Evolutionary conservation across 305 asterid species (phyloP), one percentile per base, ranked within the genome.

Genomic region (Fraxinus xanthoxyloides): DNA sequence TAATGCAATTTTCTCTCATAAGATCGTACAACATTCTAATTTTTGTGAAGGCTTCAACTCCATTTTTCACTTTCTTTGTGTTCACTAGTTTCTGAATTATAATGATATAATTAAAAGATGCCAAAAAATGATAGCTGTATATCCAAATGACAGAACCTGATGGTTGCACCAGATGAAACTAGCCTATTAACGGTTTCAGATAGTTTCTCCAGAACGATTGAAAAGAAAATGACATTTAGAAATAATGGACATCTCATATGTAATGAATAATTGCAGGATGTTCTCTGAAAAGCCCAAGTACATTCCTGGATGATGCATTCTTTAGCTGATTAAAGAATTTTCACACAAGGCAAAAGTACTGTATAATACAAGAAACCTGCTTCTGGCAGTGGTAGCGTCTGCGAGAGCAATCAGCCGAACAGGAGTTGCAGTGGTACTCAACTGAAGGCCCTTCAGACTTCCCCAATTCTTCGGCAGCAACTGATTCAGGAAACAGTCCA

Each of bases 311-410:
- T 59, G 30, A 21, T 59, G 30, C 10, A 59, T 59, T 21, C 69
- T 59, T 59, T 21, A 59, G 69, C 30, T 59, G 69, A 59, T 12
- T 67, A 28, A 26, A 67, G 21, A 67, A 0, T 4, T 67, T 67
- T 30, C 35, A 67, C 36, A 67, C 38, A 74, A 67, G 32, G 67
- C 21, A 83, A 51, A 77, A 78, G 65, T 43, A 82, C 59, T 51
- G 51, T 54, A 74, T 65, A 82, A 63, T 79, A 86, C 34, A 89
- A 81, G 72, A 85, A 78, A 96, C 98, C 99, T 96, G 98, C 87
- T 91, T 94, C 91, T 94, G 99, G 85, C 99, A 96, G 88, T 96
- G 99, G 86, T 96, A 96, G 81, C 99, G 97, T 90, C 92, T 96
- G 80, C 98, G 87, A 72, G 99, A 96, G 84, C 99, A 96, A 90